Evolutionary conservation across 768 basidiomycete species (phyloP), one percentile per base, ranked within the genome.

Genomic region (Epithele typhae): DNA sequence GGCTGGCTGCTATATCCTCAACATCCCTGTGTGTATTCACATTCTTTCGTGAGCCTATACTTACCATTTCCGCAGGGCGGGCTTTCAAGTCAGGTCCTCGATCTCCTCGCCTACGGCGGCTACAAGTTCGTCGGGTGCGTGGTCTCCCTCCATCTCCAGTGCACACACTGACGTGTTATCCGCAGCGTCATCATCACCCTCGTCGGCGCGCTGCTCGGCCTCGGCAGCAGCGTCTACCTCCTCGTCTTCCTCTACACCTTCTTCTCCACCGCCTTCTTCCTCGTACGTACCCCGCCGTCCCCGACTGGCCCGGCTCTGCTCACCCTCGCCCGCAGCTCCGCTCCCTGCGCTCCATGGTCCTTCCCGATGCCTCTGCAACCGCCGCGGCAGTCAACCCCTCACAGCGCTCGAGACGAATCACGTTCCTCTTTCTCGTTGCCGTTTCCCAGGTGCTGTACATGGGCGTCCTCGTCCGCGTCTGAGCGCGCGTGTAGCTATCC

Each of bases 51-150:
- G 15, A 2, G 8, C 25, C 0, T 19, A 25, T 25, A 17, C 27
- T 6, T 39, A 2, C 27, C 15, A 36, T 19, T n/a, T 8, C 30
- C 21, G 5, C 78, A 84, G 50, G 84, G 83, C 3, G 52, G 56
- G 6, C 46, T 57, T 18, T 67, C 74, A 7, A 74, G 71, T 21
- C 85, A 88, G 37, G 77, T 89, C 19, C 75, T 87, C 4, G 92
- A 96, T 60, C 67, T 98, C 39, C 68, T 96, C 24, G 89, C 94
- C 0, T 98, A 97, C 61, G 88, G 86, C 4, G 95, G 96, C 0
- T 98, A 98, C 70, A 98, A 99, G 62, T 98, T 99, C 58, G 90
- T 97, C 23, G 95, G 92, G 92, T 92, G 53, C 23, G 82, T 69
- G 8, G 17, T n/a, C 6, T 19, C 18, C 17, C 9, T n/a, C 9